Evolutionary conservation across 805 yeast genomes (phyloP), one percentile per base, ranked within the genome.

Genomic region (Blastobotrys robertii): DNA sequence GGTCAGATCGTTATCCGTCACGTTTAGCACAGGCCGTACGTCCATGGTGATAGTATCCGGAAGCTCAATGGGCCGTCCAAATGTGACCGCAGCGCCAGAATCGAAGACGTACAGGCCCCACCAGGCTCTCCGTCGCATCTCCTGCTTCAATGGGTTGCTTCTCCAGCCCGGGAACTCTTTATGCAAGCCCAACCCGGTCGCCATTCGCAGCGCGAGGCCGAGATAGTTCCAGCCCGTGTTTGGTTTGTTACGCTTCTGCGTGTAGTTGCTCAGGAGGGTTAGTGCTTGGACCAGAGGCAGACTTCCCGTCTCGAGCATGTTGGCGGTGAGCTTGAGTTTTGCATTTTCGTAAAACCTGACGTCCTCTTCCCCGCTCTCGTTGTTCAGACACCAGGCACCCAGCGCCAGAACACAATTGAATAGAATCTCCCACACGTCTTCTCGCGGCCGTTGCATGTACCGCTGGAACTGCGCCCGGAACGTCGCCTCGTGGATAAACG

Each of bases 211-310:
- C 0, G 83, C 79, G 12, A 77, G 62, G 9, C 86, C 85, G 30
- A 77, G 61, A 49, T 74, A 77, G 51, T 76, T 76, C 81, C 84
- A 80, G 16, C 81, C 80, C 0, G 84, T 72, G 57, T 79, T 79
- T 43, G 81, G 79, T 50, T 76, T 76, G 51, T 78, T 75, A 39
- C 82, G 67, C 59, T 77, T 77, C 53, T 76, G 83, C 8, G 76
- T 72, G 58, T 79, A 81, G 49, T 74, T 74, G 44, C 81, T 71
- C 41, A 81, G 56, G 30, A 79, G 54, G 3, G 76, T 66, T 30
- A 77, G 61, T 1, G 80, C 71, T 38, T 71, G 71, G 8, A 78
- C 63, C 28, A 78, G 56, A n/a, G 72, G 68, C 8, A 76, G 58
- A 45, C 77, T 75, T 9, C 84, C 83, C 44, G 74, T 64, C 56